These are phyloP conservation scores for Skeletonema menzelii DNA, from an alignment of 108 stramenopile species.

Conservation along the genomic window DNA sequence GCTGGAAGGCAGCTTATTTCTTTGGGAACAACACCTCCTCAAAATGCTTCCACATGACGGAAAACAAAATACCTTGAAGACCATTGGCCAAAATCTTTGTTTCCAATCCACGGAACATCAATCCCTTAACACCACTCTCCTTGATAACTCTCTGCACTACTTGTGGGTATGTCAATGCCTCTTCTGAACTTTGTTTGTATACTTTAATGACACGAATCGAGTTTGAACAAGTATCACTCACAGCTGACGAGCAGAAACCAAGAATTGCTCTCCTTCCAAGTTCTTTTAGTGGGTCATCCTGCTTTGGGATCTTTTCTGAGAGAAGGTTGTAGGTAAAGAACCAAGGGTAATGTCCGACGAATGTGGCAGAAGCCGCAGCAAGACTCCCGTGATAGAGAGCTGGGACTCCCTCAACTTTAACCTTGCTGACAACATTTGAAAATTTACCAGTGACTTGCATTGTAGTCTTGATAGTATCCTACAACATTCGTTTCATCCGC, in stretches of 20 bases:
- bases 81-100: constrained; percentile 99
- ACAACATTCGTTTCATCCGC: background rate
- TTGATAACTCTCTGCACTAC: constrained; percentile 86
- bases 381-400: constrained; percentile 94
- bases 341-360: constrained; percentile 98
- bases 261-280: constrained; percentile 92
- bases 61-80: constrained; percentile 95
- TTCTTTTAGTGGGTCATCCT: constrained; percentile 78
- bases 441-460: constrained; percentile 98
- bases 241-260: constrained; percentile 92
- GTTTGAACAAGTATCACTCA: constrained; percentile 96
- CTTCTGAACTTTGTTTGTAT: constrained; percentile 94
- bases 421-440: constrained; percentile 81
- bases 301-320: constrained; percentile 92
- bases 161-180: constrained; percentile 88
- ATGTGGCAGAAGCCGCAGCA: constrained; percentile 94
- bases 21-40: constrained; percentile 88
- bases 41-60: constrained; percentile 98
- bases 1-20: constrained; percentile 22
- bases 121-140: constrained; percentile 88
- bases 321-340: constrained; percentile 96
- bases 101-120: constrained; percentile 97
- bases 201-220: constrained; percentile 98
- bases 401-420: constrained; percentile 80
- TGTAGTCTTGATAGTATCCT: constrained; percentile 87